Conservation (phyloP, 2,329 filamentous ascomycete genomes). For the Cordyceps cateniannulata region DNA sequence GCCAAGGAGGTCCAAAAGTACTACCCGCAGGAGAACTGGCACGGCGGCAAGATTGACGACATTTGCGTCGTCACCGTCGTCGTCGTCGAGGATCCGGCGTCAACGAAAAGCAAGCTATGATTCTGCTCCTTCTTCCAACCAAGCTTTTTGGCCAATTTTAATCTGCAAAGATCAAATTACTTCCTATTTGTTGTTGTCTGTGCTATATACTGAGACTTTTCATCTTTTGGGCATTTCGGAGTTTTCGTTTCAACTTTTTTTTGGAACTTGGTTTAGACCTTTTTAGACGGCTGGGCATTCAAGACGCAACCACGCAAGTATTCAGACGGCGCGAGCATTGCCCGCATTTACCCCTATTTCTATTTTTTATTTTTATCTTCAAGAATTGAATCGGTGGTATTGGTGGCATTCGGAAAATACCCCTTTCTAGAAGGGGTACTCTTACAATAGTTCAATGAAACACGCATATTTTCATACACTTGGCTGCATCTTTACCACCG, state of each 20-base stretch:
- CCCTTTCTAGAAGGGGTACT: background rate
- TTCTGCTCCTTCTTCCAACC: background rate
- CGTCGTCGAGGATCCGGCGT: slow-evolving; percentile 49
- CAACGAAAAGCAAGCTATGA: slow-evolving; percentile 29
- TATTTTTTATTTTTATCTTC: background rate
- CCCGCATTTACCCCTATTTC: background rate
- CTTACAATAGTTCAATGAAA: background rate
- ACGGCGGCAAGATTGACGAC: slow-evolving; percentile 91
- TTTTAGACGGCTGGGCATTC: slow-evolving; percentile 7
- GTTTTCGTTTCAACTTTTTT: background rate
- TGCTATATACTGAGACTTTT: background rate
- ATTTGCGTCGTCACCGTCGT: slow-evolving; percentile 82
- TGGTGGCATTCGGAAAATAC: background rate
- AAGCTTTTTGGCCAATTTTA: background rate
- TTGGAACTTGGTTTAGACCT: background rate
- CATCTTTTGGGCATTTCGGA: background rate
- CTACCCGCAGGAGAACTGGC: slow-evolving; percentile 80
- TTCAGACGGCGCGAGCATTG: background rate
- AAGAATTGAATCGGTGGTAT: background rate
- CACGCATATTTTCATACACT: background rate
- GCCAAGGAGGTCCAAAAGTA: slow-evolving; percentile 87
- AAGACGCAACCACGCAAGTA: slow-evolving; percentile 2
- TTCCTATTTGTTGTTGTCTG: background rate
- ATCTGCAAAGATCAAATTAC: too few species aligned
- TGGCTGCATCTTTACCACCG: too few species aligned